Evolutionary conservation across 2,329 filamentous ascomycete species (phyloP).

Genomic region (Arthrinium phaeospermum): DNA sequence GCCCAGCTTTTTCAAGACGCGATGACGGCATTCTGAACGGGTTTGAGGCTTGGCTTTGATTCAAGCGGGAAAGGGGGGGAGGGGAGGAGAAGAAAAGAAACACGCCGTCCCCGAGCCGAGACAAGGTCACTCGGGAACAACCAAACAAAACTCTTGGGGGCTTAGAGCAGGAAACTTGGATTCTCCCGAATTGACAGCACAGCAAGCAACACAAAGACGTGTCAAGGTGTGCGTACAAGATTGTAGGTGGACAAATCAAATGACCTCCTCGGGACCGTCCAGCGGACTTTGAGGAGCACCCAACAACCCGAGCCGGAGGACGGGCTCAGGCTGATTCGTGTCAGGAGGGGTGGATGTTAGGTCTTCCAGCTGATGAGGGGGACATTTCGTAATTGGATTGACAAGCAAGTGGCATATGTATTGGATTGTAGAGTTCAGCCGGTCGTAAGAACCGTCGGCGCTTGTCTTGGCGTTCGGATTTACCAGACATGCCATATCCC

Average conservation of each 20-base stretch:
- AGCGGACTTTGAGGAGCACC: not conserved
- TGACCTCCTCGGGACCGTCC: not conserved
- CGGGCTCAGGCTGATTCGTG: not conserved
- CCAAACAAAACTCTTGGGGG: not conserved
- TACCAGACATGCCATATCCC: not conserved
- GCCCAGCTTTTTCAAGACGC: conserved; percentile 4
- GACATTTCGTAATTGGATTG: not conserved
- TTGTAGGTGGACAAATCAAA: not conserved
- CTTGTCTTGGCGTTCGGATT: not conserved
- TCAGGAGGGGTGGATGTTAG: not conserved
- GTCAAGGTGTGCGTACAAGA: not conserved
- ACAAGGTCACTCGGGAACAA: not conserved
- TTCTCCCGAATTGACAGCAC: not conserved
- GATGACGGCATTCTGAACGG: not conserved
- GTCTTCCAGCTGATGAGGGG: not conserved
- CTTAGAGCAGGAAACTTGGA: not conserved
- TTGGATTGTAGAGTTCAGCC: not conserved
- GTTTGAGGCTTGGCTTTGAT: conserved; percentile 4
- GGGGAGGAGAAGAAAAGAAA: not conserved
- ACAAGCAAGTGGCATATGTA: not conserved
- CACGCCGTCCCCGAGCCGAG: not conserved
- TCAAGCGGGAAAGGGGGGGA: not conserved
- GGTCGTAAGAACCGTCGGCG: not conserved
- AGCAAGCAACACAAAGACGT: not conserved
- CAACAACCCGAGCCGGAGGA: not conserved